Evolutionary conservation across 2,329 filamentous ascomycete genomes (phyloP), one percentile per base, ranked within the genome.

Genomic region (Cercospora canescens): DNA sequence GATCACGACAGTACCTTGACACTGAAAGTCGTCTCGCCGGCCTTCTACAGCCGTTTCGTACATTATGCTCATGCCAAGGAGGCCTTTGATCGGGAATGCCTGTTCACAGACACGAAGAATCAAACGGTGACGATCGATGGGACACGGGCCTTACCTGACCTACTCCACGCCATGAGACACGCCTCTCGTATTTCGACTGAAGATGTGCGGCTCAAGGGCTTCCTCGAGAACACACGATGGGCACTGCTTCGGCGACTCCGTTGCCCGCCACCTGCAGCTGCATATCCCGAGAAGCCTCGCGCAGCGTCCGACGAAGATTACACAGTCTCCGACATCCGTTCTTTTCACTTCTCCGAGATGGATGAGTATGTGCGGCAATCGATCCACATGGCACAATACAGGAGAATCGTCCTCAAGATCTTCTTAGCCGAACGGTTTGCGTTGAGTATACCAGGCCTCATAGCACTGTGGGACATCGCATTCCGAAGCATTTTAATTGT

Each of bases 41-140:
- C 79, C 0, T 92, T 92, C 73, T 92, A 92, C 78, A 83, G 85
- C 12, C 84, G 88, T 30, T 88, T 91, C 56, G 81, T 88, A 0
- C 83, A 86, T 68, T 91, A 91, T 72, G 81, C 85, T 0, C 83
- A 89, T 72, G 85, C 87, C 24, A 81, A 86, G 18, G 86, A 89
- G 70, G 88, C 87, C 0, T 79, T 91, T 32, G 86, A 88, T 63
- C 82, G 83, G 65, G 88, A 91, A 74, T 86, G 73, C 76, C 72
- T 81, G 14, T 78, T 79, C 34, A 80, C 80, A 1, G 78, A 82
- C 26, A 79, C 85, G 52, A 87, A 88, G 65, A 89, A 84, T 69
- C 79, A 81, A 41, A 91, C 88, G 0, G 75, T 89, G 7, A 84
- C 81, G 78, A 77, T 89, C 9, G 86, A 87, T 6, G 81, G 81